Base-by-base conservation (phyloP, 2,329 filamentous ascomycete species). In the Cucurbitaria berberidis region DNA sequence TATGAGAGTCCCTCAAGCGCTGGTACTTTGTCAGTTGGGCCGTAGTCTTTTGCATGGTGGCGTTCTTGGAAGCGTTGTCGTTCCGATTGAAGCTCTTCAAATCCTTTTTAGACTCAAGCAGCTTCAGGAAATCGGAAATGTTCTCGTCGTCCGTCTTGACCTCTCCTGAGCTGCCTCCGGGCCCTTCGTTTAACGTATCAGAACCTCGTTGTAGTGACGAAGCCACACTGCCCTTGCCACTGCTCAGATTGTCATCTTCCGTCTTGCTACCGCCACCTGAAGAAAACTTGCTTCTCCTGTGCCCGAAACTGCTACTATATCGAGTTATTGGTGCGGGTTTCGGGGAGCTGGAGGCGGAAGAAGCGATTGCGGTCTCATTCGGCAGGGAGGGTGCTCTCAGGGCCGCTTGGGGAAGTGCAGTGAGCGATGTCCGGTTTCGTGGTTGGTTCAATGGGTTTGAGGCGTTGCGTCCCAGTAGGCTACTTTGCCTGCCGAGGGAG, bases 241-340 rank as follows among this genome's bases (percentile, higher is more conserved):
- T 97, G 74, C 89, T 91, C 30, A 80, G 81, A 67, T 90, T 88
- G 64, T 92, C 89, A 57, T 92, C 89, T 46, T 91, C 89, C 1
- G 79, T 80, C 58, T 83, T 87, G 68, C 88, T 90, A 18, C 85
- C 82, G 18, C 89, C 89, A 27, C 89, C 88, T 51, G 89, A 89
- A 0, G 92, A 96, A 21, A 88, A 85, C 39, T 92, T 86, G 24
- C 85, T 88, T 48, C 90, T 86, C 40, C 95, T 86, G 71, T 96
- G 91, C 6, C 89, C 90, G 68, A 99, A 99, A 68, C 93, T 96
- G 74, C 93, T 98, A 74, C 91, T 96, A 72, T 96, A 98, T 41
- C 90, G 87, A 55, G 87, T 88, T n/a, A 90, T 86, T 0, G 89
- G 86, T 8, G 86, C 82, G 5, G 91, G 90, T 57, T 89, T 89